Evolutionary conservation across 495 filamentous ascomycete genomes (phyloP).

Genomic region (Oidiodendron maius): DNA sequence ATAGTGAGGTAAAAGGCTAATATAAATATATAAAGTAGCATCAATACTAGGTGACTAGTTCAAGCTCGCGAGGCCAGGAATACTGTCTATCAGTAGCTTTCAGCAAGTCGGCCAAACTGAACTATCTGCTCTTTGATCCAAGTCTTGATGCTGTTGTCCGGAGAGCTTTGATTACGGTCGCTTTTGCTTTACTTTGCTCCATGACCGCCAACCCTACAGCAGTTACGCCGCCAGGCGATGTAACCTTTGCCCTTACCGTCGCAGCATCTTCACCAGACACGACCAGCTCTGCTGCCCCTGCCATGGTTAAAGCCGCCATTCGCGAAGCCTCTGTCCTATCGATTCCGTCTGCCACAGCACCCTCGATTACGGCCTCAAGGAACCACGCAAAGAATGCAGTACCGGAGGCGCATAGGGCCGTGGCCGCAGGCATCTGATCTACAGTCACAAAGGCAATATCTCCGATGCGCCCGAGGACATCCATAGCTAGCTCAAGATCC

Average conservation of each 20-base stretch:
- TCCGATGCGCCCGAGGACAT: not conserved
- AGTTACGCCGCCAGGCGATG: not conserved
- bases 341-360: not conserved
- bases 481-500: not conserved
- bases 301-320: not conserved
- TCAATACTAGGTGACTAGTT: no score
- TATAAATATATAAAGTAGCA: no score
- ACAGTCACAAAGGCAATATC: not conserved
- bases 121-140: no score
- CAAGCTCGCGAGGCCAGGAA: no score
- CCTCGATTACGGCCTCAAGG: not conserved
- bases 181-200: not conserved
- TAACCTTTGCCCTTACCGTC: not conserved
- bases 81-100: no score
- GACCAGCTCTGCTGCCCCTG: not conserved
- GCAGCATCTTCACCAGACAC: not conserved
- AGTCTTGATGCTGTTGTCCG: no score
- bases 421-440: not conserved
- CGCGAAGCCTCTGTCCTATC: not conserved
- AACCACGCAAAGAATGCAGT: not conserved
- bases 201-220: not conserved
- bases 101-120: no score
- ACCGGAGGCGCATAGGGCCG: not conserved
- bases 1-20: no score
- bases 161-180: not conserved